phyloP scores from a whole-genome alignment of 306 rosid genomes.

The Senna tora region DNA sequence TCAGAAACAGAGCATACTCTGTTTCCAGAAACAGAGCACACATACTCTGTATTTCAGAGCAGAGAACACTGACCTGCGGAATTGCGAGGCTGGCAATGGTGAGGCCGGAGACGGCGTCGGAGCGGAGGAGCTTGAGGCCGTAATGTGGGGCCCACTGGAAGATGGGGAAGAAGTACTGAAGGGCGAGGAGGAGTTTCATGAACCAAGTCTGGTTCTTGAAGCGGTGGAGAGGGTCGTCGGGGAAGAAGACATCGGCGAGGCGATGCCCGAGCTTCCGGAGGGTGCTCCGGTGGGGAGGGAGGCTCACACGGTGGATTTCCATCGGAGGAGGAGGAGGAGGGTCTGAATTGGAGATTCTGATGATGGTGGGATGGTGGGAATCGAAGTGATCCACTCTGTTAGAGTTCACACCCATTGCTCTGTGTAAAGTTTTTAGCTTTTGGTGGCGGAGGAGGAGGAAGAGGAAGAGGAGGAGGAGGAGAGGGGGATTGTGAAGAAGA shows the following conservation, averaged over 20 bases:
- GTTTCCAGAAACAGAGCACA: neutral
- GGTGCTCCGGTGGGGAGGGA: slow-evolving; percentile 72
- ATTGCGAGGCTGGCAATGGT: slow-evolving; percentile 97
- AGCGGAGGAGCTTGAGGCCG: slow-evolving; percentile 55
- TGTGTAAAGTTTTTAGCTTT: neutral
- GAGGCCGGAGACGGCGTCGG: slow-evolving; percentile 85
- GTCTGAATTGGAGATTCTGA: slow-evolving; percentile 44
- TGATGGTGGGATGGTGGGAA: slow-evolving; percentile 41
- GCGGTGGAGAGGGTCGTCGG: slow-evolving; percentile 76
- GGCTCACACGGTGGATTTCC: slow-evolving; percentile 66
- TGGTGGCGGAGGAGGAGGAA: too few relatives aligned
- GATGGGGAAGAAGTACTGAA: slow-evolving; percentile 79
- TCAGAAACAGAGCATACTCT: too few relatives aligned
- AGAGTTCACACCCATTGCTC: slow-evolving; percentile 63
- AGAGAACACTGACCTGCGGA: slow-evolving; percentile 67
- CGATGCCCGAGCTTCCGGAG: slow-evolving; percentile 65
- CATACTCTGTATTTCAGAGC: neutral
- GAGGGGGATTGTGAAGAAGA: slow-evolving; percentile 16
- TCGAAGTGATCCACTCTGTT: slow-evolving; percentile 69
- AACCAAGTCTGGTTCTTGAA: slow-evolving; percentile 67
- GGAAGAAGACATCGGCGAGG: slow-evolving; percentile 82
- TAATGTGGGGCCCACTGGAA: slow-evolving; percentile 87
- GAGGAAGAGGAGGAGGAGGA: too few relatives aligned
- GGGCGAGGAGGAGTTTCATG: slow-evolving; percentile 56
- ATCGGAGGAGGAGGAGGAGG: slow-evolving; percentile 41